Evolutionary conservation across 2,329 filamentous ascomycete species (phyloP).

Genomic region (Aspergillus piperis): DNA sequence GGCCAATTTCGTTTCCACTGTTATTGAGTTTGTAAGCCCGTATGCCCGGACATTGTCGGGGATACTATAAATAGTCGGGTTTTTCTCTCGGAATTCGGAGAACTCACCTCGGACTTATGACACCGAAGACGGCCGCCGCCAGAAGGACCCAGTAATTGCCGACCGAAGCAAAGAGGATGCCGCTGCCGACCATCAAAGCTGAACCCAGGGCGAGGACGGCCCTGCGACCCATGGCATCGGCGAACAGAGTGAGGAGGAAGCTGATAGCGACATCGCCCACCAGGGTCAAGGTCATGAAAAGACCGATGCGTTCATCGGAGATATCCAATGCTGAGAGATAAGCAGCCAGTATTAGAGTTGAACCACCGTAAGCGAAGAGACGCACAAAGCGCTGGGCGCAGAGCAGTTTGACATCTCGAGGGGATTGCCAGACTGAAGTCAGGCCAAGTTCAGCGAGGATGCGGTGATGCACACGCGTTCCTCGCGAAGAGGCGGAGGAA

Average conservation of each 20-base stretch:
- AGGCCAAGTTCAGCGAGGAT: constrained; percentile 39
- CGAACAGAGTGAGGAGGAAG: constrained; percentile 59
- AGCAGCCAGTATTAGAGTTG: constrained; percentile 62
- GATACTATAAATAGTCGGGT: neutral
- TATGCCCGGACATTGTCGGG: neutral
- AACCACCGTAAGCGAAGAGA: constrained; percentile 66
- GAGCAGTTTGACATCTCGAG: constrained; percentile 42
- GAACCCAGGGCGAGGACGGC: constrained; percentile 57
- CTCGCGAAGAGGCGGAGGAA: neutral
- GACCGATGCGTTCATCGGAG: constrained; percentile 60
- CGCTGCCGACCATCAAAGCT: constrained; percentile 59
- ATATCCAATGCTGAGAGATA: constrained; percentile 60
- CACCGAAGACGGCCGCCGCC: constrained; percentile 60
- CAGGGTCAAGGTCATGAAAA: constrained; percentile 67
- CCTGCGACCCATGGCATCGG: constrained; percentile 60
- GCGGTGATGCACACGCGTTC: neutral
- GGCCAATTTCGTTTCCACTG: constrained; percentile 65
- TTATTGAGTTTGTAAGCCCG: neutral
- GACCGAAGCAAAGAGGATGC: constrained; percentile 55
- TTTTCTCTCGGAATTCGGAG: neutral
- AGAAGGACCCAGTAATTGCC: constrained; percentile 63
- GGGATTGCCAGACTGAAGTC: constrained; percentile 39
- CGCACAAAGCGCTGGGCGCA: constrained; percentile 50
- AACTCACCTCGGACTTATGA: constrained; percentile 58
- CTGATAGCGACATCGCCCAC: constrained; percentile 62